Percentiles rank a stretch among this genome's conserved stretches.
phyloP scores from a whole-genome alignment of 129 eudicot genomes.

The Ambrosia artemisiifolia region DNA sequence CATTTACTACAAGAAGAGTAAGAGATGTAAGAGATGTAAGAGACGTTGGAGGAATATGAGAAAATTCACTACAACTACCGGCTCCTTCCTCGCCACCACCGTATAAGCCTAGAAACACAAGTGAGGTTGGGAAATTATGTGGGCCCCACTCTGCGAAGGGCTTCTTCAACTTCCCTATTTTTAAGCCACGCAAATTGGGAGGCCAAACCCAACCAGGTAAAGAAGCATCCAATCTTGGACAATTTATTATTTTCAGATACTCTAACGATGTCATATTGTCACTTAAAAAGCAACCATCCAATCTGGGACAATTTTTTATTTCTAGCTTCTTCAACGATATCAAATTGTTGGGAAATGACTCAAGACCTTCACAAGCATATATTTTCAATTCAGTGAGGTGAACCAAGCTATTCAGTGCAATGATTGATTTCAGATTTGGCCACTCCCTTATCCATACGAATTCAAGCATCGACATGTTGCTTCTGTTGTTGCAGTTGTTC shows the following conservation, averaged over 20 bases:
- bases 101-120: neutral
- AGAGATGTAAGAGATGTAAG: neutral
- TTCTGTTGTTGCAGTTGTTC: neutral
- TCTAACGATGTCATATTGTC: too few species aligned
- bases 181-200: neutral
- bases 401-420: neutral
- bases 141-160: neutral
- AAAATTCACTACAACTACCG: neutral
- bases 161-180: neutral
- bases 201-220: neutral
- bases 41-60: neutral
- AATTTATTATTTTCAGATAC: too few species aligned
- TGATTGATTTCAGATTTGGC: neutral
- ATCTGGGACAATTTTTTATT: neutral
- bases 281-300: neutral
- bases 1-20: neutral
- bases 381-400: neutral
- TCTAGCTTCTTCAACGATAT: neutral
- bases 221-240: neutral
- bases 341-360: neutral
- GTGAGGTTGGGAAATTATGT: neutral
- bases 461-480: neutral
- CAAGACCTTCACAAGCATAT: neutral
- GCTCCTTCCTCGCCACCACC: neutral
- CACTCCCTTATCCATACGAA: neutral